A percentile compares a stretch with the other conserved stretches of the same genome.
Evolutionary conservation across 1,139 yeast species (phyloP).

Genomic region (Yamadazyma atlantica): DNA sequence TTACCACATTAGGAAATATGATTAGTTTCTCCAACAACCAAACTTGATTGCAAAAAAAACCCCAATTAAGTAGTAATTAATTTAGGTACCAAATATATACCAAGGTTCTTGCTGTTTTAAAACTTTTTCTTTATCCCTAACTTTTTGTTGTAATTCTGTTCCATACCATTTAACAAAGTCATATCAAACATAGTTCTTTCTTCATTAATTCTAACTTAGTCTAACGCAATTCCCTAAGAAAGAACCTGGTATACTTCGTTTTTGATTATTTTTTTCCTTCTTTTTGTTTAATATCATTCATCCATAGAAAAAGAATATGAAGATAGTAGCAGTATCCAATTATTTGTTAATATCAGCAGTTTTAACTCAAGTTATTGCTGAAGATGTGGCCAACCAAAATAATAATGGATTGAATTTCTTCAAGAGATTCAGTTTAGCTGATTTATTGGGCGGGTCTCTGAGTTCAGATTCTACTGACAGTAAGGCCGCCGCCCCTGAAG

Average conservation of each 20-base stretch:
- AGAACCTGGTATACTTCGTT: background rate
- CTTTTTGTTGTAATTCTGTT: slow-evolving; percentile 1
- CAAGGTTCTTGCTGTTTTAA: background rate
- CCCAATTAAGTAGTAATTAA: background rate
- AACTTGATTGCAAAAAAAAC: background rate
- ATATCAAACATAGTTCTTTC: background rate
- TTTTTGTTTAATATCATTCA: too few relatives aligned
- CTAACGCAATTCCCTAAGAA: background rate
- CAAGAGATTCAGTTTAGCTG: slow-evolving; percentile 16
- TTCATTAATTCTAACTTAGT: slow-evolving; percentile 1
- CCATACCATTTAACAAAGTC: background rate
- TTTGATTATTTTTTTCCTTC: background rate
- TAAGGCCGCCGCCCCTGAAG: slow-evolving; percentile 10
- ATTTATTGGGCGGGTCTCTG: slow-evolving; percentile 9
- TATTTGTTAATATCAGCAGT: slow-evolving; percentile 15
- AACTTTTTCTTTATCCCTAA: slow-evolving; percentile 1
- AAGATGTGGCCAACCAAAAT: slow-evolving; percentile 7
- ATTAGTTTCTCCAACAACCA: background rate
- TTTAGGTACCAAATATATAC: background rate
- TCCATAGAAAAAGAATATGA: slow-evolving; percentile 9
- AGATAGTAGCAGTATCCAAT: slow-evolving; percentile 14
- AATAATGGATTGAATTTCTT: slow-evolving; percentile 7
- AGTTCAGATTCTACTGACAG: slow-evolving; percentile 3
- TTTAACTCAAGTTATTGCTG: slow-evolving; percentile 13
- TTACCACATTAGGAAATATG: background rate